Base-by-base conservation (phyloP, 768 basidiomycete species). In the Pulveroboletus ravenelii region DNA sequence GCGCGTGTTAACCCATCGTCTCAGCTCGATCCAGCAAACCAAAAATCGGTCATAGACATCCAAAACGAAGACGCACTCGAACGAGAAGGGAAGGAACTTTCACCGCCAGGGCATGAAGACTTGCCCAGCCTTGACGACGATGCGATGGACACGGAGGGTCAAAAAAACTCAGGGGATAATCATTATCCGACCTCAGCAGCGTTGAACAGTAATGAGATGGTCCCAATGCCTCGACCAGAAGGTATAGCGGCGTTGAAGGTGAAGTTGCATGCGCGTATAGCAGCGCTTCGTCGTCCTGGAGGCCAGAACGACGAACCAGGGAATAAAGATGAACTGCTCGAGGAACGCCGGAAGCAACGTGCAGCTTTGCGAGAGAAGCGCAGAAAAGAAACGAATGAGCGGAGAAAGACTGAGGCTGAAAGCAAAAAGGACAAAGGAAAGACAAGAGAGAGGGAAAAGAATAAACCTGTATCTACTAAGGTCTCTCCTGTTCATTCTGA, bases 1-100 rank as follows among this genome's bases (percentile, higher is more conserved):
- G 3, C 20, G 12, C 17, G 12, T 18, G 20, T 27, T 38, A 18
- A 53, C 23, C 5, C 35, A 6, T 31, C 29, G 8, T 10, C 27
- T 20, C 17, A 98, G 93, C 87, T 96, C 59, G 93, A 98, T 67
- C 95, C 95, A 1, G 85, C 83, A 6, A 93, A 95, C 70, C 78
- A 93, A 62, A 90, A 89, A 61, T 81, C 81, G 10, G 69, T 84
- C 40, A 8, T 90, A 25, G 90, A 96, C 51, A 74, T 91, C 30
- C 84, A 89, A 63, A 77, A 78, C 50, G 85, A 84, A 61, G 72
- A 72, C 6, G 65, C 63, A 4, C 41, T 54, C 53, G 48, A 62
- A 55, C 39, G 57, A n/a, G 55, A 72, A 70, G 50, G 55, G 29
- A 49, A 70, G 61, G 71, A 74, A 1, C 25, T 34, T 6, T 40